A percentile compares a stretch with the other conserved stretches of the same genome.
Evolutionary conservation across 2,329 filamentous ascomycete species (phyloP).

Genomic region (Pseudogymnoascus sp.): DNA sequence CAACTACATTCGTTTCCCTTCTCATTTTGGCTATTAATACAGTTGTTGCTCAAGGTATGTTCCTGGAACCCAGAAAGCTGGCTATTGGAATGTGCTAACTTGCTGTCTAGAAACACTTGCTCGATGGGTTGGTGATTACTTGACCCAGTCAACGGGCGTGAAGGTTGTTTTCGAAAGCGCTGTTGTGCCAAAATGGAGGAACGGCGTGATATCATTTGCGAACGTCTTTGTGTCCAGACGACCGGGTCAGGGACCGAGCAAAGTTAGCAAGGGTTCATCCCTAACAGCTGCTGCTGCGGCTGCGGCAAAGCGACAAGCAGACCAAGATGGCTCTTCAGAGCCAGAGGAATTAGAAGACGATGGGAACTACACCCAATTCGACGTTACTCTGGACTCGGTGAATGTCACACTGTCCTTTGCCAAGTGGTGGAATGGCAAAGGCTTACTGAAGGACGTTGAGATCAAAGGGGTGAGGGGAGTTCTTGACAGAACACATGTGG

Average conservation of each 20-base stretch:
- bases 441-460: constrained; percentile 82
- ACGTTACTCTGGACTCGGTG: constrained; percentile 87
- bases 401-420: constrained; percentile 94
- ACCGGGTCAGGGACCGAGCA: constrained; percentile 71
- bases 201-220: constrained; percentile 90
- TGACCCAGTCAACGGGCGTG: constrained; percentile 86
- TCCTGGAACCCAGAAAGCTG: constrained; percentile 17
- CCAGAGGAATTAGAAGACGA: constrained; percentile 58
- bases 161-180: constrained; percentile 96
- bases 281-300: constrained; percentile 76
- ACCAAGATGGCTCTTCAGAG: constrained; percentile 26
- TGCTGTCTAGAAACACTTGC: constrained; percentile 68
- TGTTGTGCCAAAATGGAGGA: constrained; percentile 91
- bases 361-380: constrained; percentile 96
- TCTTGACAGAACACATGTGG: constrained; percentile 78
- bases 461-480: constrained; percentile 90
- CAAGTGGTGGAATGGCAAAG: constrained; percentile 99
- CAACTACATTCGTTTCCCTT: constrained; percentile 92
- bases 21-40: constrained; percentile 90
- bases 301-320: constrained; percentile 56
- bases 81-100: constrained; percentile 16
- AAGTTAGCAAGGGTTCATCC: constrained; percentile 88
- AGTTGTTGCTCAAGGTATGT: constrained; percentile 80
- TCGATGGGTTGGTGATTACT: constrained; percentile 87
- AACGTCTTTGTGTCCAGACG: constrained; percentile 93